phyloP scores from a whole-genome alignment of 345 rosid genomes.

The Gossypium rotundifolium region DNA sequence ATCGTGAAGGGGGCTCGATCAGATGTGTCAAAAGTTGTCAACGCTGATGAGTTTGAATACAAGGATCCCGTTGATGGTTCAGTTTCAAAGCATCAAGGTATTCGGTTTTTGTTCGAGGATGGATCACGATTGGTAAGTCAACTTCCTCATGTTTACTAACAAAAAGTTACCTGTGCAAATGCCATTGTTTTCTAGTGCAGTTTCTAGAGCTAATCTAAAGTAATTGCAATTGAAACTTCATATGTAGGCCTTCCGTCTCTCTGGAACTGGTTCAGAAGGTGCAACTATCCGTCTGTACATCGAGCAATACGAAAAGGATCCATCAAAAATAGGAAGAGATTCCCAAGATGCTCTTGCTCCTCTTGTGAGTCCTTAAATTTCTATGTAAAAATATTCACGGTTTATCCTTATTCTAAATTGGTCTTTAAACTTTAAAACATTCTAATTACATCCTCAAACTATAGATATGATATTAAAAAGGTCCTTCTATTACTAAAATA shows the following conservation, averaged over 20 bases:
- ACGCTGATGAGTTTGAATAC: constrained; percentile 94
- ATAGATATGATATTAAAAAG: too few relatives aligned
- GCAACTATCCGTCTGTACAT: constrained; percentile 96
- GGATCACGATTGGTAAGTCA: constrained; percentile 89
- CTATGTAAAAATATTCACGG: neutral
- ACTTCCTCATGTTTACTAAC: neutral
- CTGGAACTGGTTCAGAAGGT: constrained; percentile 99
- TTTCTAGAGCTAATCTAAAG: neutral
- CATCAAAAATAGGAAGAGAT: constrained; percentile 80
- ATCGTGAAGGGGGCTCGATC: constrained; percentile 58
- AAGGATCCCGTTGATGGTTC: constrained; percentile 98
- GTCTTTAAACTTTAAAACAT: too few relatives aligned
- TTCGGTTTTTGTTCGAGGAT: constrained; percentile 88
- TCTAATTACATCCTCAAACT: too few relatives aligned
- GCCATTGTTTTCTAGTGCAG: neutral
- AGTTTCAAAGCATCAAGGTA: constrained; percentile 86
- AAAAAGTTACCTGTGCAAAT: too few relatives aligned
- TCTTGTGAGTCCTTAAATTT: constrained; percentile 41
- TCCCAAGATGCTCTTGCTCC: constrained; percentile 88
- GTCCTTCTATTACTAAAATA: too few relatives aligned
- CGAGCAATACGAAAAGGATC: constrained; percentile 94
- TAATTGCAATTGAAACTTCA: neutral
- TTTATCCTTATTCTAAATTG: too few relatives aligned
- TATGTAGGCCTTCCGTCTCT: constrained; percentile 85
- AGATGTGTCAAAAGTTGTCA: constrained; percentile 65